Evolutionary conservation across 208 protist genomes (phyloP).

Genomic region (Kentomonas sorsogonicus): DNA sequence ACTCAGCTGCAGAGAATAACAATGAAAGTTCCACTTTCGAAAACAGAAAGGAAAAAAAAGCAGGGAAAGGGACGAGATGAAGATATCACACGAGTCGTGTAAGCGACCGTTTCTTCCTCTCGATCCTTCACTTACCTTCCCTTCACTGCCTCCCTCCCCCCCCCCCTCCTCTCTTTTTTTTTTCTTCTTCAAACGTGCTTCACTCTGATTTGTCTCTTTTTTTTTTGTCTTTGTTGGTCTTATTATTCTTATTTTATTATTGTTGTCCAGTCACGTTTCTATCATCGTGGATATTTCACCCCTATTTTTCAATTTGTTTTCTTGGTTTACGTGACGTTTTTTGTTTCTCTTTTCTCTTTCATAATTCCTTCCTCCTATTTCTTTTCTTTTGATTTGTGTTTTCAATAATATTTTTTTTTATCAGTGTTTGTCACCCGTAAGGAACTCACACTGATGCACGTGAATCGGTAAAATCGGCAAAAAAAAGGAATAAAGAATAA

Average conservation of each 20-base stretch:
- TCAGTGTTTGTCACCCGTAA: slow-evolving; percentile 1
- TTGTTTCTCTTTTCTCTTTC: slow-evolving; percentile 1
- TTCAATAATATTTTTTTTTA: too few relatives aligned
- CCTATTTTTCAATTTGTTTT: neutral
- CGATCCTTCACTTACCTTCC: neutral
- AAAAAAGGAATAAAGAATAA: neutral
- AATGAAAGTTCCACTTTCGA: too few relatives aligned
- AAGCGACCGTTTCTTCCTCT: neutral
- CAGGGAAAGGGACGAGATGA: too few relatives aligned
- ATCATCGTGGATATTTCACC: neutral
- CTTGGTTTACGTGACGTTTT: too few relatives aligned
- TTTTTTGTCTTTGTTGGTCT: neutral
- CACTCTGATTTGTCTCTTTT: neutral
- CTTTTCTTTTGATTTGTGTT: slow-evolving; percentile 10
- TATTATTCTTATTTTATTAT: neutral
- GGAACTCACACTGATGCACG: neutral
- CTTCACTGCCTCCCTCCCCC: neutral
- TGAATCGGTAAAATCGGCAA: neutral
- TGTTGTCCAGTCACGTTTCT: neutral
- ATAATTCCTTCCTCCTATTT: neutral
- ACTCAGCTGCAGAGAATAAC: too few relatives aligned
- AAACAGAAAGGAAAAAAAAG: too few relatives aligned
- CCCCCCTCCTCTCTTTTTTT: neutral
- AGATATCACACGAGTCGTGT: too few relatives aligned
- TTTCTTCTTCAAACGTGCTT: too few relatives aligned